Evolutionary conservation across 2,329 filamentous ascomycete species (phyloP).

Genomic region (Tolypocladium tundrense): DNA sequence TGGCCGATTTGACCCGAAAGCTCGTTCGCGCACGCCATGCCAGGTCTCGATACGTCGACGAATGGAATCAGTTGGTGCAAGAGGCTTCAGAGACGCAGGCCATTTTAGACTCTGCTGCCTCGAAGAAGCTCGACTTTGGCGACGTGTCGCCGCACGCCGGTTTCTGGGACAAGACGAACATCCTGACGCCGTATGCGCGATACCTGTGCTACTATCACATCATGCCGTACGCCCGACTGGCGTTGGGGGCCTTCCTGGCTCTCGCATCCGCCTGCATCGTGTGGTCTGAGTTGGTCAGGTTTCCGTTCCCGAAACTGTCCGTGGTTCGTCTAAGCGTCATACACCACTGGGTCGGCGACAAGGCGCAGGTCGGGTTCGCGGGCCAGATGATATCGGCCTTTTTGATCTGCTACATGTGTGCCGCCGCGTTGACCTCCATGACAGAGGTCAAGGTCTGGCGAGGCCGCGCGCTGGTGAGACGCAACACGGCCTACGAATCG

Average conservation of each 20-base stretch:
- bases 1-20: conserved; percentile 79
- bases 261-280: conserved; percentile 73
- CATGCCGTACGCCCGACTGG: conserved; percentile 57
- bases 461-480: conserved; percentile 76
- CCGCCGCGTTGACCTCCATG: conserved; percentile 76
- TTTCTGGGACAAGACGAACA: conserved; percentile 40
- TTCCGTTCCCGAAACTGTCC: conserved; percentile 67
- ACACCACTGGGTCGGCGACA: conserved; percentile 62
- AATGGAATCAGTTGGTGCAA: conserved; percentile 73
- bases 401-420: conserved; percentile 96
- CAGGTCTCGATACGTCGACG: conserved; percentile 69
- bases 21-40: conserved; percentile 75
- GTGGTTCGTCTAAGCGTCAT: conserved; percentile 56
- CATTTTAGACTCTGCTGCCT: conserved; percentile 73
- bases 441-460: conserved; percentile 97
- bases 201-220: conserved; percentile 68
- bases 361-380: conserved; percentile 71
- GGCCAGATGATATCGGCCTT: conserved; percentile 74
- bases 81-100: conserved; percentile 66
- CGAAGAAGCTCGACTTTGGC: conserved; percentile 70
- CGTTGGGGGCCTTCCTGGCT: conserved; percentile 56
- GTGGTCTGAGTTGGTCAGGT: conserved; percentile 89
- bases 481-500: conserved; percentile 86
- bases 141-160: conserved; percentile 44
- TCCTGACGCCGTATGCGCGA: conserved; percentile 73